Evolutionary conservation across 805 yeast genomes (phyloP).

Genomic region (Torulaspora quercuum): DNA sequence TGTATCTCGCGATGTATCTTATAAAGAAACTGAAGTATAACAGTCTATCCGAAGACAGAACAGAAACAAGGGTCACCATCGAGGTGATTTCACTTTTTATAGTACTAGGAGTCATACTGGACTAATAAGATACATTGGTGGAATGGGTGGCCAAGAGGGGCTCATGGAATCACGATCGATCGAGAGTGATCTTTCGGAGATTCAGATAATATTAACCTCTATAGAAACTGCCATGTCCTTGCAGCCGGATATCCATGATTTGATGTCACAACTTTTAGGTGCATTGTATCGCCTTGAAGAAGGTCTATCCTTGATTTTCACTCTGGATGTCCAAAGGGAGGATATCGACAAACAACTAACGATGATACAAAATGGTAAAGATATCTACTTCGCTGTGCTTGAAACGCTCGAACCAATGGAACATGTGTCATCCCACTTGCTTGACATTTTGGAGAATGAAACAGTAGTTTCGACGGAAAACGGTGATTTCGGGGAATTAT

Average conservation of each 20-base stretch:
- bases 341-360: conserved; percentile 17
- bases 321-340: conserved; percentile 7
- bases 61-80: too few species aligned
- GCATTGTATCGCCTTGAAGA: conserved; percentile 4
- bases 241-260: conserved; percentile 4
- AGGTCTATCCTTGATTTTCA: conserved; percentile 8
- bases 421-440: conserved; percentile 34
- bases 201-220: conserved; percentile 2
- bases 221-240: conserved; percentile 6
- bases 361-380: conserved; percentile 38
- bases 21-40: too few species aligned
- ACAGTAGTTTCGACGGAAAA: conserved; percentile 7
- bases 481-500: conserved; percentile 17
- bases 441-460: conserved; percentile 38
- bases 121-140: too few species aligned
- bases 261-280: conserved; percentile 5
- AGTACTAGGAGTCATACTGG: too few species aligned
- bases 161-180: too few species aligned
- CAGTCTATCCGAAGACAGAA: too few species aligned
- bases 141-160: too few species aligned
- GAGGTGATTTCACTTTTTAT: too few species aligned
- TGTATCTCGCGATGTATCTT: conserved; percentile 3
- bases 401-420: conserved; percentile 38
- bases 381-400: conserved; percentile 34
- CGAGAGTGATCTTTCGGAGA: conserved; percentile 7